A percentile compares a stretch with the other conserved stretches of the same genome.
phyloP scores from a whole-genome alignment of 2,329 filamentous ascomycete genomes.

The Rhinocladiella similis region DNA sequence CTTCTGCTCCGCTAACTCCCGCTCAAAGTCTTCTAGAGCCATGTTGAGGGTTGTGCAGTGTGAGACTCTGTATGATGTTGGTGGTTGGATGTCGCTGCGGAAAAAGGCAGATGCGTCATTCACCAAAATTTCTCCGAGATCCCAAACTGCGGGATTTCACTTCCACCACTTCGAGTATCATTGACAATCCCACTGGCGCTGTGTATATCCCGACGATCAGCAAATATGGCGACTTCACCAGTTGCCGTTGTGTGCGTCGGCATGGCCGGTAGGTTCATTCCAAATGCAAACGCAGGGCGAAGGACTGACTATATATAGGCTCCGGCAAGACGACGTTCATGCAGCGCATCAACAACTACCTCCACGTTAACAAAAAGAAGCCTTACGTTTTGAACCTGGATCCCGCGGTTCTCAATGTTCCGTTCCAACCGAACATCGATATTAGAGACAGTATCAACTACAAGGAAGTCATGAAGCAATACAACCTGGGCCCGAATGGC shows the following conservation, averaged over 20 bases:
- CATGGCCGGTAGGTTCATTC: conserved; percentile 72
- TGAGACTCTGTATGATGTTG: neutral
- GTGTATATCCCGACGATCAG: no score
- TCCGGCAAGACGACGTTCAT: conserved; percentile 99
- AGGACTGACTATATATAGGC: conserved; percentile 49
- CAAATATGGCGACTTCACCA: conserved; percentile 54
- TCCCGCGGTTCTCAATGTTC: conserved; percentile 87
- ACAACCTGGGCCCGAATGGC: conserved; percentile 94
- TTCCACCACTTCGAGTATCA: neutral
- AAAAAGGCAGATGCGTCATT: conserved; percentile 11
- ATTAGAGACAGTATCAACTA: conserved; percentile 99
- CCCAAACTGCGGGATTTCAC: neutral
- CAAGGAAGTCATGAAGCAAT: conserved; percentile 99
- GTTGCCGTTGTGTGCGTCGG: conserved; percentile 89
- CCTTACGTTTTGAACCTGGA: conserved; percentile 98
- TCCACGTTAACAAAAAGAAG: conserved; percentile 75
- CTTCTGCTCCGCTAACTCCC: conserved; percentile 59
- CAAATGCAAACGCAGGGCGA: neutral
- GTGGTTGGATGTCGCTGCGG: neutral
- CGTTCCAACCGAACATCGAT: conserved; percentile 97
- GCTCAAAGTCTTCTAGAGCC: conserved; percentile 75
- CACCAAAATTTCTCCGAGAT: conserved; percentile 15
- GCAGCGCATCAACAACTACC: conserved; percentile 93
- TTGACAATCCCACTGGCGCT: no score
- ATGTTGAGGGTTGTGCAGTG: conserved; percentile 38